phyloP scores from a whole-genome alignment of 2,329 filamentous ascomycete genomes.

The Stagonosporopsis cucurbitacearum region DNA sequence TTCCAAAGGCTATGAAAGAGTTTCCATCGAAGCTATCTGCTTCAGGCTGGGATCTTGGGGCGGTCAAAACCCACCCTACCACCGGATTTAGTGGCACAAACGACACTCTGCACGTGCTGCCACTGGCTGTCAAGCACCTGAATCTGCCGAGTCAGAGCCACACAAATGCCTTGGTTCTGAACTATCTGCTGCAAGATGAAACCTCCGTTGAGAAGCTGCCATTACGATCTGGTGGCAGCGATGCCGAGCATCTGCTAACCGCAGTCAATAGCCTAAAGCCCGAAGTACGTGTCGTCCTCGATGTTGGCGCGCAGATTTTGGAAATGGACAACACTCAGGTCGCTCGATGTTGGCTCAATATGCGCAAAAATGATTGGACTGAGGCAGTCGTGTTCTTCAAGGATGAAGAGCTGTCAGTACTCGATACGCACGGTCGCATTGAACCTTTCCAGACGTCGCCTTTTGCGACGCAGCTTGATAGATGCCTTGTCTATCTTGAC shows the following conservation, averaged over 20 bases:
- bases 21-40: constrained; percentile 69
- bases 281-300: not conserved
- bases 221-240: not conserved
- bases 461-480: constrained; percentile 61
- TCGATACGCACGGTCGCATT: constrained; percentile 56
- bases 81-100: constrained; percentile 76
- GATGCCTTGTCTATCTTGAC: constrained; percentile 72
- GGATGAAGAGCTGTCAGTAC: constrained; percentile 61
- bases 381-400: constrained; percentile 60
- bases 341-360: not conserved
- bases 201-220: constrained; percentile 33
- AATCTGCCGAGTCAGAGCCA: constrained; percentile 63
- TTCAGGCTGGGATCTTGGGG: constrained; percentile 71
- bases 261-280: constrained; percentile 45
- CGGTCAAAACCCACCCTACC: constrained; percentile 55
- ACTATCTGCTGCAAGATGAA: constrained; percentile 60
- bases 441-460: constrained; percentile 65
- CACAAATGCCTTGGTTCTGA: constrained; percentile 72
- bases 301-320: not conserved
- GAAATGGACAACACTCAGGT: not conserved
- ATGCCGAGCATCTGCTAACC: constrained; percentile 50
- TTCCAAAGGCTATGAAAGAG: constrained; percentile 67
- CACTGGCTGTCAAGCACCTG: constrained; percentile 61
- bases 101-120: constrained; percentile 66
- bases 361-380: constrained; percentile 26